Evolutionary conservation across 805 yeast genomes (phyloP).

Genomic region (Teunomyces gatunensis): DNA sequence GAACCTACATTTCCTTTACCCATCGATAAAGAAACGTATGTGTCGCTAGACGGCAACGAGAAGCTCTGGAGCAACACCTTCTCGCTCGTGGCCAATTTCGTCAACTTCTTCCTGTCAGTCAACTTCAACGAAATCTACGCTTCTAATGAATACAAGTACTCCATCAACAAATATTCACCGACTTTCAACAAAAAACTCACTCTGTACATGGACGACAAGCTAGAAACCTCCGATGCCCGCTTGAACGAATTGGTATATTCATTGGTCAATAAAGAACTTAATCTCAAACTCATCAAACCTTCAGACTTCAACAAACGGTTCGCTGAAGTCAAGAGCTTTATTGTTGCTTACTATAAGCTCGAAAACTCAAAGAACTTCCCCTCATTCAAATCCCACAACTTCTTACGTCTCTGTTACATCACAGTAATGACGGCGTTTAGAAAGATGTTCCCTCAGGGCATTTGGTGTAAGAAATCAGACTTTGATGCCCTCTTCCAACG

Average conservation of each 20-base stretch:
- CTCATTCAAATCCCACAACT: slow-evolving; percentile 21
- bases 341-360: slow-evolving; percentile 34
- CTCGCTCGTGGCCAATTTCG: slow-evolving; percentile 28
- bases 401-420: slow-evolving; percentile 34
- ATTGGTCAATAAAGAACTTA: slow-evolving; percentile 36
- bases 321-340: slow-evolving; percentile 35
- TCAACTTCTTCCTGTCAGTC: slow-evolving; percentile 27
- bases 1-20: slow-evolving; percentile 40
- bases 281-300: slow-evolving; percentile 35
- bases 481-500: slow-evolving; percentile 26
- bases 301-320: slow-evolving; percentile 31
- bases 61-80: slow-evolving; percentile 17
- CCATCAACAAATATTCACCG: slow-evolving; percentile 30
- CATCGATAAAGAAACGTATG: slow-evolving; percentile 29
- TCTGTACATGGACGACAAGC: slow-evolving; percentile 30
- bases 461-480: slow-evolving; percentile 36
- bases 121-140: slow-evolving; percentile 30
- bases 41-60: slow-evolving; percentile 29
- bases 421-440: slow-evolving; percentile 33
- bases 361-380: slow-evolving; percentile 41
- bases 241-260: slow-evolving; percentile 35
- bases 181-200: slow-evolving; percentile 26
- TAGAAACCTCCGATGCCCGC: slow-evolving; percentile 30
- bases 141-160: slow-evolving; percentile 32
- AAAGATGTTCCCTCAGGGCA: slow-evolving; percentile 43